Evolutionary conservation across 352 stramenopile species (phyloP).

Genomic region (Pythium angustatum): DNA sequence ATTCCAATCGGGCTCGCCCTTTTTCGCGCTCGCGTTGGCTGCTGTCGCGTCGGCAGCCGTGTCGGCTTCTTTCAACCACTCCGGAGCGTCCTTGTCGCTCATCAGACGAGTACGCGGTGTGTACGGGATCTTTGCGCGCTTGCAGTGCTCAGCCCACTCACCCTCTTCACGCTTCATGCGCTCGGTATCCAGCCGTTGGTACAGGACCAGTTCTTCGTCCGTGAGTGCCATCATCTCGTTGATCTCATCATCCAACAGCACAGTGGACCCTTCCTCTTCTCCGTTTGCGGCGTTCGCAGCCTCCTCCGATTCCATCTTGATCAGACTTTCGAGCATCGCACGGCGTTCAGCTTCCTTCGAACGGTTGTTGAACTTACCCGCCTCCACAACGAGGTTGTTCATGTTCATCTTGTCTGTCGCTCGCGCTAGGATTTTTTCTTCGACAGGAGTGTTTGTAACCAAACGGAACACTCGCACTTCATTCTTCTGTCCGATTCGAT

Average conservation of each 20-base stretch:
- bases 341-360: constrained; percentile 86
- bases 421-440: constrained; percentile 86
- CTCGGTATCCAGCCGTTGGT: constrained; percentile 72
- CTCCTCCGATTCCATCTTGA: constrained; percentile 89
- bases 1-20: constrained; percentile 63
- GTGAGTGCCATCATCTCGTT: constrained; percentile 91
- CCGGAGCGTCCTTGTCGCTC: constrained; percentile 66
- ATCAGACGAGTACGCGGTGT: constrained; percentile 62
- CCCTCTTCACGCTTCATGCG: constrained; percentile 58
- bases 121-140: constrained; percentile 47
- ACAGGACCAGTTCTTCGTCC: constrained; percentile 77
- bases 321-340: constrained; percentile 83
- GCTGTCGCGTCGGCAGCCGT: constrained; percentile 1
- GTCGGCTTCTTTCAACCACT: constrained; percentile 77
- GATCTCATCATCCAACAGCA: constrained; percentile 84
- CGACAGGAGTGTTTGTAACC: constrained; percentile 85
- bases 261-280: constrained; percentile 62
- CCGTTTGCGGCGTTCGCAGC: constrained; percentile 59
- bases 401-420: constrained; percentile 92
- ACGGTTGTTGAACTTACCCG: constrained; percentile 87
- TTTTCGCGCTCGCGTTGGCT: constrained; percentile 7
- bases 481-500: constrained; percentile 93
- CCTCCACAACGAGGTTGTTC: constrained; percentile 90
- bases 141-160: constrained; percentile 73
- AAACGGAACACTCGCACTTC: constrained; percentile 88